Percentiles rank a stretch among this genome's conserved stretches.
phyloP scores from a whole-genome alignment of 176 grass and related monocot genomes.

The Dactylis glomerata region DNA sequence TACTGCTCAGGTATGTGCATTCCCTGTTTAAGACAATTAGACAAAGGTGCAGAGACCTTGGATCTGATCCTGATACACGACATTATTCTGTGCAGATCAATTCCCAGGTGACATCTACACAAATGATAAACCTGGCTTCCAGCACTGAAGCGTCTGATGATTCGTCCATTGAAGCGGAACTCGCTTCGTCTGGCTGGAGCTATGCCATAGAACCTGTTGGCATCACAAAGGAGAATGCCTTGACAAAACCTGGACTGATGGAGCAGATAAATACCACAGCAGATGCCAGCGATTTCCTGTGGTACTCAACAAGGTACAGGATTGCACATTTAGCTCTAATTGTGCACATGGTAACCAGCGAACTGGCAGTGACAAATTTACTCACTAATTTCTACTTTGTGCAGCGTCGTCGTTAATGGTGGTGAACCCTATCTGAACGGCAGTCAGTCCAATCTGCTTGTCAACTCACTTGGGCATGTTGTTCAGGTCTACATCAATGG shows the following conservation, averaged over 20 bases:
- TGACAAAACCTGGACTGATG: conserved; percentile 68
- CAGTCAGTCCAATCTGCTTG: conserved; percentile 66
- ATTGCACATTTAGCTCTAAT: background rate
- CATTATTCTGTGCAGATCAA: conserved; percentile 47
- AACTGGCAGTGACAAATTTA: background rate
- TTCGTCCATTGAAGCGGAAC: conserved; percentile 30
- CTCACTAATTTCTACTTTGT: conserved; percentile 4
- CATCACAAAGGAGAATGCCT: conserved; percentile 72
- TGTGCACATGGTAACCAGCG: background rate
- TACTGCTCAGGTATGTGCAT: conserved; percentile 73
- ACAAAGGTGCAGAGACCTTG: background rate
- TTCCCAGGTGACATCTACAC: conserved; percentile 55
- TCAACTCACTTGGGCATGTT: conserved; percentile 89
- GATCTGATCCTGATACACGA: background rate
- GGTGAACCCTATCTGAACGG: conserved; percentile 76
- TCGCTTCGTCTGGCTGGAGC: conserved; percentile 59
- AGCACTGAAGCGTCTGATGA: conserved; percentile 38
- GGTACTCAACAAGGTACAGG: conserved; percentile 88
- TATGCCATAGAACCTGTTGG: conserved; percentile 79
- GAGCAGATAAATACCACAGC: conserved; percentile 99
- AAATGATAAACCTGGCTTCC: conserved; percentile 57
- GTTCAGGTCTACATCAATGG: conserved; percentile 87
- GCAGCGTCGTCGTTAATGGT: conserved; percentile 59
- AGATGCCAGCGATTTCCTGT: conserved; percentile 97
- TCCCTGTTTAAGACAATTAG: background rate